Evolutionary conservation across 176 grass and related monocot species (phyloP).

Genomic region (Saccharum spontaneum): DNA sequence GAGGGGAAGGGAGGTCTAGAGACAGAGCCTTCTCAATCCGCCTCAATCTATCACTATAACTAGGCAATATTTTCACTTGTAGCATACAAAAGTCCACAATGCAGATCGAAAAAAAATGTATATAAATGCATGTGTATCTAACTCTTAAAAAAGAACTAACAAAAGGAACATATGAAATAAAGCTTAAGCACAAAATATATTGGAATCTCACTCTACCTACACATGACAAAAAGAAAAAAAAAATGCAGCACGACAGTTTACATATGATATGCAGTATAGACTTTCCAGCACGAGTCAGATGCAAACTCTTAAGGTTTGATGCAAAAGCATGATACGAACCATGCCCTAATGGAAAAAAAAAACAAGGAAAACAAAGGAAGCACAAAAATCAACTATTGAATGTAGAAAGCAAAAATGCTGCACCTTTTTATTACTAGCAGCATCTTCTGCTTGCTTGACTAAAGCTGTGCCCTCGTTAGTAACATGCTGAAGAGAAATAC

Average conservation of each 20-base stretch:
- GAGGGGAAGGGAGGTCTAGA: too few species aligned
- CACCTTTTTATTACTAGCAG: slow-evolving; percentile 90
- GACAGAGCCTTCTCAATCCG: too few species aligned
- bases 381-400: not conserved
- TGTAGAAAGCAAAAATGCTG: not conserved
- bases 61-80: not conserved
- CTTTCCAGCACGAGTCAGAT: not conserved
- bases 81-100: not conserved
- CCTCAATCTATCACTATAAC: not conserved
- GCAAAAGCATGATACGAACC: not conserved
- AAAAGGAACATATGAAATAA: too few species aligned
- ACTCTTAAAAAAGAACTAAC: too few species aligned
- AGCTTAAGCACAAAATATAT: too few species aligned
- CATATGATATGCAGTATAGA: not conserved
- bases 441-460: slow-evolving; percentile 94
- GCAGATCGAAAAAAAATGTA: too few species aligned
- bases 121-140: too few species aligned
- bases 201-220: too few species aligned
- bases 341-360: not conserved
- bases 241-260: not conserved
- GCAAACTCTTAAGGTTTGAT: not conserved
- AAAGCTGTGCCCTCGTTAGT: slow-evolving; percentile 76
- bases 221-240: too few species aligned
- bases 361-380: not conserved
- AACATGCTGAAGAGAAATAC: slow-evolving; percentile 71